These are phyloP conservation scores for Hemileccinum rubropunctum DNA, from an alignment of 768 basidiomycete genomes.

Conservation along the genomic window DNA sequence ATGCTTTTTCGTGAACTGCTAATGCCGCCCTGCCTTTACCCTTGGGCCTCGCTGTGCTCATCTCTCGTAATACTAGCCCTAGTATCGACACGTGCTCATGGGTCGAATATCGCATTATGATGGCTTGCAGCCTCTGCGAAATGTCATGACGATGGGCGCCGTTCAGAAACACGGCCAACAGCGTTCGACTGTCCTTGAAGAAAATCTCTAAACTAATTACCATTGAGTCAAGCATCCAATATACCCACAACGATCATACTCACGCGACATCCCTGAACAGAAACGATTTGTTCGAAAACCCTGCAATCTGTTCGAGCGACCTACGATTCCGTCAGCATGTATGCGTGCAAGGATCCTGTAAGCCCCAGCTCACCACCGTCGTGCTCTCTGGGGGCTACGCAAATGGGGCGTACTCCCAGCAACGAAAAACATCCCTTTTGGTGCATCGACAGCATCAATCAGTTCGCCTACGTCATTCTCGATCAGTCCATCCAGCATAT, in stretches of 20 bases:
- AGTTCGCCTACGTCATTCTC: conserved; percentile 86
- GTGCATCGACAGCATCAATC: conserved; percentile 84
- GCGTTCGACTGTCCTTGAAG: conserved; percentile 87
- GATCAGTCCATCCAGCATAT: conserved; percentile 88
- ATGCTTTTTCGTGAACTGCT: conserved; percentile 37
- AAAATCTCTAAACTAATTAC: conserved; percentile 76
- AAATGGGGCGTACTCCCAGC: conserved; percentile 83
- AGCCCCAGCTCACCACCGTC: conserved; percentile 61
- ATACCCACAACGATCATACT: conserved; percentile 29
- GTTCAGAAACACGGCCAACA: conserved; percentile 79
- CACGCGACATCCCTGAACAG: conserved; percentile 91
- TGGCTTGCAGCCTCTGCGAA: conserved; percentile 48
- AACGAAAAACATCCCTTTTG: conserved; percentile 75
- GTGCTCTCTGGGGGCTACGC: conserved; percentile 75
- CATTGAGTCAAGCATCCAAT: not conserved
- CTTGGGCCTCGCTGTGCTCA: conserved; percentile 26
- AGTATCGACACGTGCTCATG: conserved; percentile 45
- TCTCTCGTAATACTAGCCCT: conserved; percentile 41
- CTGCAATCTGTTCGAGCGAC: conserved; percentile 75
- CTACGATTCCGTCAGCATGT: conserved; percentile 36
- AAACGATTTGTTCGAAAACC: conserved; percentile 79
- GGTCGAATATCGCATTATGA: conserved; percentile 40
- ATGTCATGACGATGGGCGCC: conserved; percentile 61
- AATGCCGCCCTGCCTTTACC: conserved; percentile 14
- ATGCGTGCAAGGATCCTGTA: not conserved